Base-by-base conservation (phyloP, 805 yeast species). In the Myxozyma lipomycoides region DNA sequence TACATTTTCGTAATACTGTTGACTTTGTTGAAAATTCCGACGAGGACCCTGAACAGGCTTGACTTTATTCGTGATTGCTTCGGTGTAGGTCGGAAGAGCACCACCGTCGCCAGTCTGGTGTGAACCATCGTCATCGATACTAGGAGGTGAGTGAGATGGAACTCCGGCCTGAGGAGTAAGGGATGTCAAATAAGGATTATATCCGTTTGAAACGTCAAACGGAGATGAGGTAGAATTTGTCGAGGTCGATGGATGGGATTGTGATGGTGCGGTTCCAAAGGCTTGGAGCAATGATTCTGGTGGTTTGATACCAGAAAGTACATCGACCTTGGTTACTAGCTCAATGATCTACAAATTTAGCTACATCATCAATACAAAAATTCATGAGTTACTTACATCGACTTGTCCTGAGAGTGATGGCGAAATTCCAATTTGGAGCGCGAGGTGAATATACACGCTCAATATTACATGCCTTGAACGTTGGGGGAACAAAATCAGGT, bases 381-480 rank as follows among this genome's bases (percentile, higher is more conserved):
- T 28, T 28, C 12, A 7, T 9, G 32, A 7, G 32, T 28, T 49
- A 6, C 57, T 46, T 25, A 73, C 58, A 1, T 71, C 73, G 3
- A 65, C 70, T 1, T 58, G n/a, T n/a, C n/a, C n/a, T n/a, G n/a
- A n/a, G n/a, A n/a, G n/a, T n/a, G n/a, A n/a, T n/a, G n/a, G n/a
- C n/a, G n/a, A n/a, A n/a, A n/a, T n/a, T n/a, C n/a, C n/a, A n/a
- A n/a, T n/a, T n/a, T n/a, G n/a, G 55, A 10, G 76, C 60, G 35
- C 60, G 63, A 37, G 78, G 46, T 3, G 60, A 55, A 59, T 79
- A 78, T n/a, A 51, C 56, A 35, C 84, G 69, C 9, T 68, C 61
- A 21, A 83, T 71, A 59, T 80, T 81, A 60, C 86, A 81, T 3
- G 81, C 74, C 23, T 62, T 64, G 62, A 83, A 83, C 18, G 77